phyloP scores from a whole-genome alignment of 2,329 filamentous ascomycete genomes.

The Verticillium longisporum region DNA sequence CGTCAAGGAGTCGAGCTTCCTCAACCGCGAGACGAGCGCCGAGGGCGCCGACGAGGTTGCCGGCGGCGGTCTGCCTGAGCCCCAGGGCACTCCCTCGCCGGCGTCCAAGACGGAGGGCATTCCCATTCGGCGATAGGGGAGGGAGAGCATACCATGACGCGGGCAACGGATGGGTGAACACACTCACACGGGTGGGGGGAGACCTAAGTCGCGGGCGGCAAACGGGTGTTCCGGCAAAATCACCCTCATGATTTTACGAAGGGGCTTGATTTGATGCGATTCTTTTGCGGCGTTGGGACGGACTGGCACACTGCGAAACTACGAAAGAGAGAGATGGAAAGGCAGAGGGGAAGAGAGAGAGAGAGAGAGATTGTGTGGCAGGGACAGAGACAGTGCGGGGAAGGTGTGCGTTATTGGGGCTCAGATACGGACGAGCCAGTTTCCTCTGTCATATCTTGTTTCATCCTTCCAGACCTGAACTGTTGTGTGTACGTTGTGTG shows the following conservation, averaged over 20 bases:
- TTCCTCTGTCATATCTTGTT: not conserved
- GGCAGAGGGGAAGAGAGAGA: too few relatives aligned
- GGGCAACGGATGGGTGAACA: too few relatives aligned
- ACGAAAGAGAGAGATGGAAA: not conserved
- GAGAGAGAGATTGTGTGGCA: too few relatives aligned
- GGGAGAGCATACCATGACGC: not conserved
- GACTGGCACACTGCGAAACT: not conserved
- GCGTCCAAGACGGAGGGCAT: constrained; percentile 39
- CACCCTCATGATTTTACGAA: constrained; percentile 1
- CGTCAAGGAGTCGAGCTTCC: constrained; percentile 82
- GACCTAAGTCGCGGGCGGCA: not conserved
- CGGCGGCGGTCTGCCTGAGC: constrained; percentile 23
- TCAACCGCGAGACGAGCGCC: constrained; percentile 74
- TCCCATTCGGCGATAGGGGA: constrained; percentile 55
- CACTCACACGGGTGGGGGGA: not conserved
- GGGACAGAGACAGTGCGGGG: too few relatives aligned
- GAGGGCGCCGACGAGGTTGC: constrained; percentile 34
- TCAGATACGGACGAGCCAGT: not conserved
- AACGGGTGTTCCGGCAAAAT: not conserved
- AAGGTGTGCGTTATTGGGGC: not conserved
- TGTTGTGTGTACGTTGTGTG: not conserved
- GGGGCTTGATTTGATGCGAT: not conserved
- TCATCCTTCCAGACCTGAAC: not conserved
- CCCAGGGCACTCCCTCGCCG: constrained; percentile 28
- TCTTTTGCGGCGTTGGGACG: not conserved